phyloP scores from a whole-genome alignment of 2,329 filamentous ascomycete genomes.

The Eutypella sp. region DNA sequence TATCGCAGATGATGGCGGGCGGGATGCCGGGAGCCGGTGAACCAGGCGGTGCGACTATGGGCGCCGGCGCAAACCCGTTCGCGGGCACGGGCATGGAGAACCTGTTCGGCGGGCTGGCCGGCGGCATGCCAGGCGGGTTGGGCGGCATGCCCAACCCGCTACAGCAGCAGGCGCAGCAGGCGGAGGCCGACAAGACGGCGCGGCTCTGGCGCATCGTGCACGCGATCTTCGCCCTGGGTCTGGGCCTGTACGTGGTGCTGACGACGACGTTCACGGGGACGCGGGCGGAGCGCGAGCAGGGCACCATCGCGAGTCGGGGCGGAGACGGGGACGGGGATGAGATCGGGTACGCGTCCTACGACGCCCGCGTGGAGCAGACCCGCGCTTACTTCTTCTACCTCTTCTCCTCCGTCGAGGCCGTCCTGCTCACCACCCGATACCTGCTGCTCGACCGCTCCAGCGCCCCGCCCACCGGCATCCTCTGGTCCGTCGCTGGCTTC shows the following conservation, averaged over 20 bases:
- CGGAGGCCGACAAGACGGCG: constrained; percentile 31
- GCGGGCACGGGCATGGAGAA: constrained; percentile 24
- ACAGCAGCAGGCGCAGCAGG: constrained; percentile 15
- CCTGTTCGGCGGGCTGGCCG: constrained; percentile 23
- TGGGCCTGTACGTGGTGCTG: constrained; percentile 67
- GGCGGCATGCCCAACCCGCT: constrained; percentile 30
- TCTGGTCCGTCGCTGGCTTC: constrained; percentile 60
- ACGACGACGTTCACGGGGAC: constrained; percentile 65
- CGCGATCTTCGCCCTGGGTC: constrained; percentile 62
- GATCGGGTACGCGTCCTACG: too few relatives aligned
- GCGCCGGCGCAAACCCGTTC: constrained; percentile 30
- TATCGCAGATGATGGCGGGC: constrained; percentile 64
- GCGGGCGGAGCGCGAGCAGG: constrained; percentile 50
- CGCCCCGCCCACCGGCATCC: constrained; percentile 53
- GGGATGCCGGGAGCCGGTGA: constrained; percentile 30
- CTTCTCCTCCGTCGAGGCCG: constrained; percentile 72
- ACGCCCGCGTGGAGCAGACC: too few relatives aligned
- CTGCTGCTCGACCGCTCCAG: constrained; percentile 61
- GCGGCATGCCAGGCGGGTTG: constrained; percentile 25
- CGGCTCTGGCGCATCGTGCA: constrained; percentile 70
- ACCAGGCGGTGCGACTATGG: constrained; percentile 29
- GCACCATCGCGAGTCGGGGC: constrained; percentile 32
- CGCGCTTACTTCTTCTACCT: constrained; percentile 65
- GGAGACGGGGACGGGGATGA: constrained; percentile 14
- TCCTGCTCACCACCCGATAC: constrained; percentile 66